phyloP scores from a whole-genome alignment of 2,329 filamentous ascomycete species.

The Fusarium sp. region DNA sequence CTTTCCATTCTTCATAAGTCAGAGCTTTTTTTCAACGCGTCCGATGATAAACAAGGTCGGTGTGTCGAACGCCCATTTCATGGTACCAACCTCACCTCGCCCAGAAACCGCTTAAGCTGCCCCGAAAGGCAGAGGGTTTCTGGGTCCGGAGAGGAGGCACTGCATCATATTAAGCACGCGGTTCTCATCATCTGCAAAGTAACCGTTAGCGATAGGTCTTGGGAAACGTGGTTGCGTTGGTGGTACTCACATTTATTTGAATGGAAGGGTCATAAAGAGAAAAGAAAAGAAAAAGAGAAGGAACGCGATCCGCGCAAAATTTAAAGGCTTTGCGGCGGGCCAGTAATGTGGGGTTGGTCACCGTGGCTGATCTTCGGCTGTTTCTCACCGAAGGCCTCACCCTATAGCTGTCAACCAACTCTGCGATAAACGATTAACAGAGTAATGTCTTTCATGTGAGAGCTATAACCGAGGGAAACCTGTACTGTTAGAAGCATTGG shows the following conservation, averaged over 20 bases:
- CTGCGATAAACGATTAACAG: neutral
- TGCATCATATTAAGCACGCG: slow-evolving; percentile 92
- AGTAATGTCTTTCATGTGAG: no score
- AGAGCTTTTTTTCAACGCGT: slow-evolving; percentile 98
- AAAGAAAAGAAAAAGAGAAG: slow-evolving; percentile 56
- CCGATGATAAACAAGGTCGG: slow-evolving; percentile 93
- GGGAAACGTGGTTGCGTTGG: neutral
- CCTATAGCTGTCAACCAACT: neutral
- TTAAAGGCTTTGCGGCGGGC: slow-evolving; percentile 51
- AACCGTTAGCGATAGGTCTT: slow-evolving; percentile 47
- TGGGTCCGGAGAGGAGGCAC: slow-evolving; percentile 72
- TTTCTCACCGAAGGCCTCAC: neutral
- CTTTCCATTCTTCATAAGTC: slow-evolving; percentile 67
- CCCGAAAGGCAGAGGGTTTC: slow-evolving; percentile 83
- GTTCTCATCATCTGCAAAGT: slow-evolving; percentile 95
- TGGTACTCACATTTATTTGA: slow-evolving; percentile 90
- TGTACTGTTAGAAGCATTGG: no score
- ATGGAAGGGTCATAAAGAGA: slow-evolving; percentile 92
- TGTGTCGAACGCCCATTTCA: slow-evolving; percentile 99
- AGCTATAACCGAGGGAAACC: no score
- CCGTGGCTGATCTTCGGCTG: slow-evolving; percentile 47
- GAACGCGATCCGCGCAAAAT: slow-evolving; percentile 49
- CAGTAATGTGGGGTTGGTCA: slow-evolving; percentile 37
- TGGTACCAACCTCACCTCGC: slow-evolving; percentile 73
- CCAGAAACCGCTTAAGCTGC: slow-evolving; percentile 85